A percentile compares a stretch with the other conserved stretches of the same genome.
phyloP scores from a whole-genome alignment of 176 grass and related monocot genomes.

The Alopecurus myosuroides region DNA sequence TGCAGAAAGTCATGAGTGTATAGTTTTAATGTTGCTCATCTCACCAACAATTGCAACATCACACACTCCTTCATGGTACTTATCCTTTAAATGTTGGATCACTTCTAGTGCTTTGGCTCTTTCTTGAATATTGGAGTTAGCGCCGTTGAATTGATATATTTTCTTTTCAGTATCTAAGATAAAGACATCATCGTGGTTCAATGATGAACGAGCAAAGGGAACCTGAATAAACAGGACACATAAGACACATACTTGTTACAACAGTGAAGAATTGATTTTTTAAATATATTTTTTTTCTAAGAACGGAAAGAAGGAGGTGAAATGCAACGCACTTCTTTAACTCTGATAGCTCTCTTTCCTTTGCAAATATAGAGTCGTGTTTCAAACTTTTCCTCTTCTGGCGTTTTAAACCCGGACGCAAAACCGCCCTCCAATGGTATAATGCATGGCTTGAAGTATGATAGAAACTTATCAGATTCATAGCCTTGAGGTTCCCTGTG shows the following conservation, averaged over 20 bases:
- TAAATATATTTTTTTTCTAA: neutral
- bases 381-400: slow-evolving; percentile 88
- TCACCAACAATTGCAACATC: slow-evolving; percentile 91
- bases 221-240: slow-evolving; percentile 55
- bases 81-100: slow-evolving; percentile 92
- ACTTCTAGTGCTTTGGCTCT: slow-evolving; percentile 95
- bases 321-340: slow-evolving; percentile 68
- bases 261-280: neutral
- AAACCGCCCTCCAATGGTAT: slow-evolving; percentile 97
- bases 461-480: slow-evolving; percentile 96
- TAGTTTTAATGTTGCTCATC: neutral
- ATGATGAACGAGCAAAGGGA: slow-evolving; percentile 82
- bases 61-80: slow-evolving; percentile 80
- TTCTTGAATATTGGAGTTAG: slow-evolving; percentile 98
- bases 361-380: slow-evolving; percentile 72
- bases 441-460: slow-evolving; percentile 97
- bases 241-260: slow-evolving; percentile 20
- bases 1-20: neutral
- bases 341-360: slow-evolving; percentile 92
- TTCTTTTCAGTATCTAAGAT: slow-evolving; percentile 85
- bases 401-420: slow-evolving; percentile 88
- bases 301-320: neutral
- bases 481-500: slow-evolving; percentile 90
- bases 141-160: slow-evolving; percentile 97
- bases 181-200: slow-evolving; percentile 99